Evolutionary conservation across 371 early-diverging fungal genomes (phyloP), one percentile per base, ranked within the genome.

Genomic region (Mortierella sp.): DNA sequence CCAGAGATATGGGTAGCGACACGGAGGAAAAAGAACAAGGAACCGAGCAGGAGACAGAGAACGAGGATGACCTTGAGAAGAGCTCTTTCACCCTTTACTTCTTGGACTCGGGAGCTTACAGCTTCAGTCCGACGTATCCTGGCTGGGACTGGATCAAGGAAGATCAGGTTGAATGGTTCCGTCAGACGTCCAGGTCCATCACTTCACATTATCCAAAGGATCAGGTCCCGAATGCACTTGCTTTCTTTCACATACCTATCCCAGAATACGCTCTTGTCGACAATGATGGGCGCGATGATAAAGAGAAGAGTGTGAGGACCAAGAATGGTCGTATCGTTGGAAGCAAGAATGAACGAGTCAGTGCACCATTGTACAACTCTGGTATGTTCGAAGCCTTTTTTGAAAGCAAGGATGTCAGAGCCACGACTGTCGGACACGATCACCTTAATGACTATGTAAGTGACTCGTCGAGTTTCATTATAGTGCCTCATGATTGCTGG

Each of bases 181-280:
- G 70, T 18, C 58, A 66, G 51, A 67, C 68, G 13, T 80, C 80
- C 18, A 51, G 52, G 19, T 54, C 38, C 1, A 62, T 76, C 47
- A 73, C 74, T 2, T 73, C 74, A n/a, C 59, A 14, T 26, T 68
- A 68, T 38, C 45, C 3, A 1, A 42, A n/a, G n/a, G 59, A 62
- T 18, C 38, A 58, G 18, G 42, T 76, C n/a, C 84, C 83, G 12
- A 82, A 82, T 47, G 86, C 86, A 0, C 57, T 82, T 31, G 80
- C 80, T 0, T 86, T 83, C 58, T 86, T 84, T 59, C 84, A 86
- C 63, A 83, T 83, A 46, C 86, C 86, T 2, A 80, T 86, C 21
- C 84, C 71, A 4, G 71, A 71, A 64, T 72, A 78, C 48, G 63
- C 43, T 45, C 55, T 60, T 54, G 79, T 74, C 9, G 80, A 79